Conservation (phyloP, 2,329 filamentous ascomycete genomes). For the Fusarium sp. region DNA sequence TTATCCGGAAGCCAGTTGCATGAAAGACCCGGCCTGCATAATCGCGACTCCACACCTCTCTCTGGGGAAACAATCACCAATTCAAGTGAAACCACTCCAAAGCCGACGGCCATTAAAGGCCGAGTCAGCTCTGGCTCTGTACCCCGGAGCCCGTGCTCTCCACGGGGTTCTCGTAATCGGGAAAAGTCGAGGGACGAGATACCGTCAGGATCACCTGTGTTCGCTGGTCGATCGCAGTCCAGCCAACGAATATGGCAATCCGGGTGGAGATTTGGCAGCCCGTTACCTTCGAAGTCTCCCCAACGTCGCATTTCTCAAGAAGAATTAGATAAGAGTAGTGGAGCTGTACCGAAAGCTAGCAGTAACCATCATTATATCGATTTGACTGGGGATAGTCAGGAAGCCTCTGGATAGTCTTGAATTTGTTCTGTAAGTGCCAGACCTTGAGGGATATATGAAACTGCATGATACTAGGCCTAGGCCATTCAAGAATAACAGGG, state of each 20-base stretch:
- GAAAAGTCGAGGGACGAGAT: fast-evolving
- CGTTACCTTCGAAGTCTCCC: not conserved
- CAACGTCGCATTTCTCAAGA: not conserved
- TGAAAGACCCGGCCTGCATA: too few relatives aligned
- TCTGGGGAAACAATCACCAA: too few relatives aligned
- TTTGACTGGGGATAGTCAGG: not conserved
- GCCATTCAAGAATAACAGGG: too few relatives aligned
- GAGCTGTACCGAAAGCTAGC: fast-evolving
- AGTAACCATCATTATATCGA: fast-evolving
- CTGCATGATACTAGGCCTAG: too few relatives aligned
- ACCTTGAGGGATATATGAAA: too few relatives aligned
- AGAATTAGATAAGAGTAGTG: not conserved
- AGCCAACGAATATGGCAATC: not conserved
- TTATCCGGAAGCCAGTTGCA: too few relatives aligned
- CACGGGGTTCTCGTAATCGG: too few relatives aligned
- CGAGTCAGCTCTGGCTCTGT: fast-evolving
- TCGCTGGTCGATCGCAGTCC: not conserved
- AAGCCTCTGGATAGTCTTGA: not conserved
- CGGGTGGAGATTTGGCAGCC: not conserved
- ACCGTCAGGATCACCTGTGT: fast-evolving
- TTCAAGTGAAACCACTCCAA: not conserved
- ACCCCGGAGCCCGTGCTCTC: fast-evolving
- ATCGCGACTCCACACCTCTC: too few relatives aligned
- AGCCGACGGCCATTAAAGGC: fast-evolving
- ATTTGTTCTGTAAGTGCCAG: too few relatives aligned